Evolutionary conservation across 805 yeast genomes (phyloP).

Genomic region (Nakazawaea populi): DNA sequence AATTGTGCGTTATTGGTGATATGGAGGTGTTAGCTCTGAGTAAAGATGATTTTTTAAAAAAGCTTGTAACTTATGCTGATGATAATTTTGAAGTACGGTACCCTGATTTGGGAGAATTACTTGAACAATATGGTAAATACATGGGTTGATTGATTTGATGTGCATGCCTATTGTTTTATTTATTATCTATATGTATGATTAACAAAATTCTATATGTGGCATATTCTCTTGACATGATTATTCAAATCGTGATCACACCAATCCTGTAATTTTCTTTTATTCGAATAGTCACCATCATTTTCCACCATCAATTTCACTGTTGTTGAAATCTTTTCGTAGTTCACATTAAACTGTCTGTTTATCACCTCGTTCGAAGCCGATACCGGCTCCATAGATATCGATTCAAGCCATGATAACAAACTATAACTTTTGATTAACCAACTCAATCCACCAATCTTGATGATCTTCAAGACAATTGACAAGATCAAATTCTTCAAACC

Average conservation of each 20-base stretch:
- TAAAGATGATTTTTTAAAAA: slow-evolving; percentile 41
- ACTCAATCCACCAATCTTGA: slow-evolving; percentile 51
- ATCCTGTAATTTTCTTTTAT: slow-evolving; percentile 50
- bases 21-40: slow-evolving; percentile 56
- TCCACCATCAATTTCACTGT: slow-evolving; percentile 30
- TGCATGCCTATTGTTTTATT: neutral
- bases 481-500: slow-evolving; percentile 34
- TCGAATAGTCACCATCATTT: slow-evolving; percentile 25
- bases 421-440: slow-evolving; percentile 55
- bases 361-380: slow-evolving; percentile 11
- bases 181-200: neutral
- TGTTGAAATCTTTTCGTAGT: slow-evolving; percentile 39
- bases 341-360: slow-evolving; percentile 29
- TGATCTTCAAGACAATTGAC: slow-evolving; percentile 39
- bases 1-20: slow-evolving; percentile 82
- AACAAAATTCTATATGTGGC: neutral
- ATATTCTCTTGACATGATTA: slow-evolving; percentile 39
- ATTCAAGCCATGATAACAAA: slow-evolving; percentile 33
- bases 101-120: slow-evolving; percentile 42
- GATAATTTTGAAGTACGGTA: slow-evolving; percentile 62
- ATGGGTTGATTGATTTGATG: neutral
- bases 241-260: slow-evolving; percentile 55
- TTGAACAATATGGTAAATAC: neutral
- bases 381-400: slow-evolving; percentile 14
- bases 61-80: slow-evolving; percentile 71